Conservation (phyloP, 2,329 filamentous ascomycete species). For the Cercospora zeina region DNA sequence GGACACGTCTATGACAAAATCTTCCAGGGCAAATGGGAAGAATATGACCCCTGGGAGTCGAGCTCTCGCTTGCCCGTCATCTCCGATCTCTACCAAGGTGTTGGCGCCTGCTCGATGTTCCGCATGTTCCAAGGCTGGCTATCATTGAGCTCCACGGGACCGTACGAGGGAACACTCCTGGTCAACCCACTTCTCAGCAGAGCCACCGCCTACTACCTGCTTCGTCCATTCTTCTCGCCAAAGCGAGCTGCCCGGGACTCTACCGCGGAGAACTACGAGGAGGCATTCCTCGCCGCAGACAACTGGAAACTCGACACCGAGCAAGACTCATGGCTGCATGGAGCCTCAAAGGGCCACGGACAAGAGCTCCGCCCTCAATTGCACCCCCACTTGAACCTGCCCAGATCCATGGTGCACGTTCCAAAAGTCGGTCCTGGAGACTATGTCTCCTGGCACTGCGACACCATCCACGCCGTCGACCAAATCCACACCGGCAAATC, state of each 20-base stretch:
- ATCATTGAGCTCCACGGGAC: slow-evolving; percentile 70
- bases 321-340: slow-evolving; percentile 65
- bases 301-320: slow-evolving; percentile 62
- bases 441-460: slow-evolving; percentile 76
- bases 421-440: slow-evolving; percentile 70
- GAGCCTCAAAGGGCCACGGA: slow-evolving; percentile 66
- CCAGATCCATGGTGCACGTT: slow-evolving; percentile 69
- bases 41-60: slow-evolving; percentile 80
- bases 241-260: slow-evolving; percentile 43
- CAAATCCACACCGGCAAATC: slow-evolving; percentile 67
- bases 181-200: slow-evolving; percentile 77
- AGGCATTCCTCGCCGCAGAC: slow-evolving; percentile 51
- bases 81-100: slow-evolving; percentile 75
- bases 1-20: slow-evolving; percentile 71
- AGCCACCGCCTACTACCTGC: slow-evolving; percentile 75
- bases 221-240: slow-evolving; percentile 78
- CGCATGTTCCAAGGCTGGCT: slow-evolving; percentile 91
- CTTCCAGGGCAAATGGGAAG: slow-evolving; percentile 74
- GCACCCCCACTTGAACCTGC: slow-evolving; percentile 70
- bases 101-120: slow-evolving; percentile 81
- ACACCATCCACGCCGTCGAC: slow-evolving; percentile 77
- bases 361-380: slow-evolving; percentile 66
- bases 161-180: slow-evolving; percentile 74
- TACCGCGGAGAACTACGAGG: slow-evolving; percentile 42
- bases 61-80: slow-evolving; percentile 66